Percentiles rank a stretch among this genome's conserved stretches.
These are phyloP conservation scores for Asterionellopsis glacialis DNA, from an alignment of 108 stramenopile species.

Conservation along the genomic window DNA sequence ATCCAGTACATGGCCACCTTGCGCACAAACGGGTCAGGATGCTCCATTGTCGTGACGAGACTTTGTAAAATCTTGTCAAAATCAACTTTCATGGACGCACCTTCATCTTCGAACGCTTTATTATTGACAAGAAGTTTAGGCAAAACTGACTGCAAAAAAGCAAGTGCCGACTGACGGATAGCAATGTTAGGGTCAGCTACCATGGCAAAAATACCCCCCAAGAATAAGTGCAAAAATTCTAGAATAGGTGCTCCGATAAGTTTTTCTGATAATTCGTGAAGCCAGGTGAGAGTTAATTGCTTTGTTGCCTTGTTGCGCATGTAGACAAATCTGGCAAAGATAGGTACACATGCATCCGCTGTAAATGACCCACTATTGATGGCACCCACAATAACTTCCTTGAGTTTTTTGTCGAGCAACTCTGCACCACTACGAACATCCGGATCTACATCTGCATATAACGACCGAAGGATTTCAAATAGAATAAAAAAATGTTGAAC, in stretches of 20 bases:
- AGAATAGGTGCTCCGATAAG: slow-evolving; percentile 80
- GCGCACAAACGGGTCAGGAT: slow-evolving; percentile 87
- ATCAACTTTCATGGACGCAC: slow-evolving; percentile 49
- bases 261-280: slow-evolving; percentile 76
- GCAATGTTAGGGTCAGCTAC: slow-evolving; percentile 74
- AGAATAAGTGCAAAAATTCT: slow-evolving; percentile 76
- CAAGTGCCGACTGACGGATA: slow-evolving; percentile 79
- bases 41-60: slow-evolving; percentile 82
- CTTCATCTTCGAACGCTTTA: slow-evolving; percentile 64
- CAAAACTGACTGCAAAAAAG: slow-evolving; percentile 76
- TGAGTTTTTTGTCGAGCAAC: slow-evolving; percentile 75
- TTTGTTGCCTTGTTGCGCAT: slow-evolving; percentile 88
- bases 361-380: slow-evolving; percentile 75
- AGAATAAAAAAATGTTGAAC: slow-evolving; percentile 86
- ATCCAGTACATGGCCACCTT: slow-evolving; percentile 93
- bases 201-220: slow-evolving; percentile 85
- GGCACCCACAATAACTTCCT: slow-evolving; percentile 78
- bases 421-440: slow-evolving; percentile 80
- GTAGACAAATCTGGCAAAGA: slow-evolving; percentile 84
- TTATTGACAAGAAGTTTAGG: slow-evolving; percentile 72
- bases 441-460: slow-evolving; percentile 80
- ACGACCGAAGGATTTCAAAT: slow-evolving; percentile 75
- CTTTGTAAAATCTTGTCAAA: slow-evolving; percentile 85
- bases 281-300: slow-evolving; percentile 77
- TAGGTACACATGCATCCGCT: slow-evolving; percentile 79